Base-by-base conservation (phyloP, 352 stramenopile species). In the Bremia lactucae region DNA sequence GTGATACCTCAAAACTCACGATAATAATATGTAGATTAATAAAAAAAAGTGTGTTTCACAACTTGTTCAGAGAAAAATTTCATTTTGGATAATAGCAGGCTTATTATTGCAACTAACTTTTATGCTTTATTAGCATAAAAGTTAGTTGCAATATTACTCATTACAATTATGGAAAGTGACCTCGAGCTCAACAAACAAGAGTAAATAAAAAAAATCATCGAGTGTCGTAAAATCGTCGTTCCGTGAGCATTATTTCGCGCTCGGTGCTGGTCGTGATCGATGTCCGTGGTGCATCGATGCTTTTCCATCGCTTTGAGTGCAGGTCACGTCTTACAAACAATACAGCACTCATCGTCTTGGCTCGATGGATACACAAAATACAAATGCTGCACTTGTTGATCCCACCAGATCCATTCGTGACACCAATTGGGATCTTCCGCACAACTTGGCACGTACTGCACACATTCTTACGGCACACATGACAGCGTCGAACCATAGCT, bases 361-460 rank as follows among this genome's bases (percentile, higher is more conserved):
- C 59, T 36, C 36, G 33, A 23, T 65, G 52, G 55, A 68, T 65
- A 24, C 59, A 65, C 33, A 62, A n/a, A 2, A 68, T 46, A 35
- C 55, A 65, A 15, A 68, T 29, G 24, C 43, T 65, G 43, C 59
- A 65, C 10, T 51, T 54, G 46, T 57, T 65, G 19, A 59, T 25
- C n/a, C 25, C 55, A 20, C 51, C 59, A 11, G 25, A 36, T 13
- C 43, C 55, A 24, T 66, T 35, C 29, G 48, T 49, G 19, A 63
- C 44, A 19, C 59, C 49, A 11, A 65, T 40, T 0, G 49, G 45
- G 16, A 70, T 55, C 26, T 52, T 62, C 2, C 56, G 56, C 3
- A 63, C 36, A 9, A 70, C 52, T 41, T 66, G 40, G 14, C 60
- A 69, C 21, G 47, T 57, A 39, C 31, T 60, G 36, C 59, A 69